A percentile compares a stretch with the other conserved stretches of the same genome.
Evolutionary conservation across 1,284 basidiomycete species (phyloP).

Genomic region (Ganoderma boninense): DNA sequence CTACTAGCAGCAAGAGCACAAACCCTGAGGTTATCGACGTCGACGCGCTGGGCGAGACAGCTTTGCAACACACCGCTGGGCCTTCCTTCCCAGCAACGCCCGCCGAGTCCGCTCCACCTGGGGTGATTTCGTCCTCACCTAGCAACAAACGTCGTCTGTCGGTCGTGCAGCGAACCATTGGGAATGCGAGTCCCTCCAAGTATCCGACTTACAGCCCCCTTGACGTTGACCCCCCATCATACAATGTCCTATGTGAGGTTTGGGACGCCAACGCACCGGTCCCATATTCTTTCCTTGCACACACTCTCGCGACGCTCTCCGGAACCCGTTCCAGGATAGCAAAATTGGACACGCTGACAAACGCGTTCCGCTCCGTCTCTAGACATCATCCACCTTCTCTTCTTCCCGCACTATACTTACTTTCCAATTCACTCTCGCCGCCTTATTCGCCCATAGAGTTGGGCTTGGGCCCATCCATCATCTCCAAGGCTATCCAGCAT

Average conservation of each 20-base stretch:
- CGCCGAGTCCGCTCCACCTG: background rate
- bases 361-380: constrained; percentile 77
- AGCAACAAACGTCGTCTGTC: constrained; percentile 14
- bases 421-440: constrained; percentile 88
- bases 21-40: constrained; percentile 43
- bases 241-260: constrained; percentile 45
- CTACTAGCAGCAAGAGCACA: constrained; percentile 16
- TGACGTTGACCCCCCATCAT: constrained; percentile 55
- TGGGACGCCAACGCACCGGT: constrained; percentile 54
- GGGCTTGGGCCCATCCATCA: constrained; percentile 79
- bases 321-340: constrained; percentile 84
- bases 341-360: constrained; percentile 85
- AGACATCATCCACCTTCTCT: constrained; percentile 76
- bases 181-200: constrained; percentile 19
- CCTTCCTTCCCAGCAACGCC: constrained; percentile 9
- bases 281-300: constrained; percentile 86
- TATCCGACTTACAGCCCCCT: constrained; percentile 45
- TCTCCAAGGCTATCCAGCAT: constrained; percentile 84
- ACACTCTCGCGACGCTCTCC: constrained; percentile 77
- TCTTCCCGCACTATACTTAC: constrained; percentile 85
- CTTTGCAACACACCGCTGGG: constrained; percentile 5
- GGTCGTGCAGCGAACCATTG: constrained; percentile 18
- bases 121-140: constrained; percentile 2
- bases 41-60: constrained; percentile 37
- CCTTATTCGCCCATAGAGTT: constrained; percentile 80